Percentiles rank a stretch among this genome's conserved stretches.
These are phyloP conservation scores for Polygonum aviculare DNA, from an alignment of 148 eudicot genomes.

Conservation along the genomic window DNA sequence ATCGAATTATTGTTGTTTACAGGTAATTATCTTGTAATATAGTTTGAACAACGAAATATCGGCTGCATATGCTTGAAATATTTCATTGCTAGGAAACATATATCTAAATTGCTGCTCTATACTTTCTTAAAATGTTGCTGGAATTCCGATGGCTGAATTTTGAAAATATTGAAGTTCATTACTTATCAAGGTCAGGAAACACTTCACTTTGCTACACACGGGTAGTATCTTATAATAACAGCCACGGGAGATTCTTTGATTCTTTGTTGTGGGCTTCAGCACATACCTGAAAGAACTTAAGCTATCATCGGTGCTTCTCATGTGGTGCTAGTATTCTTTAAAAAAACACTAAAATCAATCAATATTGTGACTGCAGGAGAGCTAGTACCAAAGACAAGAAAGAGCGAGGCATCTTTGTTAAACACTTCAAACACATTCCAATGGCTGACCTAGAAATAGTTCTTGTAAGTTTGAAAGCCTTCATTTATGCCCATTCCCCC, in stretches of 20 bases:
- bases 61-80: background rate
- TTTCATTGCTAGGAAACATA: background rate
- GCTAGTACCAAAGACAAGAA: conserved; percentile 46
- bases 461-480: conserved; percentile 79
- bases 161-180: background rate
- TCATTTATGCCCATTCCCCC: background rate
- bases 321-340: background rate
- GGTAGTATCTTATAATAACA: background rate
- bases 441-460: conserved; percentile 99
- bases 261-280: background rate
- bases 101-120: background rate
- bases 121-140: background rate
- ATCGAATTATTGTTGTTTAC: conserved; percentile 95
- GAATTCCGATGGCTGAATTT: background rate
- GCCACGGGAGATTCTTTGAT: background rate
- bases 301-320: background rate
- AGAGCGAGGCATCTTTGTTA: conserved; percentile 81
- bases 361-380: conserved; percentile 31
- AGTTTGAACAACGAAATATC: background rate
- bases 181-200: background rate
- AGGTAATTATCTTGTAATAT: conserved; percentile 33
- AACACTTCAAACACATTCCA: conserved; percentile 93
- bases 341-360: background rate
- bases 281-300: background rate
- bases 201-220: background rate